Base-by-base conservation (phyloP, 768 basidiomycete genomes). In the Hebeloma cylindrosporum region DNA sequence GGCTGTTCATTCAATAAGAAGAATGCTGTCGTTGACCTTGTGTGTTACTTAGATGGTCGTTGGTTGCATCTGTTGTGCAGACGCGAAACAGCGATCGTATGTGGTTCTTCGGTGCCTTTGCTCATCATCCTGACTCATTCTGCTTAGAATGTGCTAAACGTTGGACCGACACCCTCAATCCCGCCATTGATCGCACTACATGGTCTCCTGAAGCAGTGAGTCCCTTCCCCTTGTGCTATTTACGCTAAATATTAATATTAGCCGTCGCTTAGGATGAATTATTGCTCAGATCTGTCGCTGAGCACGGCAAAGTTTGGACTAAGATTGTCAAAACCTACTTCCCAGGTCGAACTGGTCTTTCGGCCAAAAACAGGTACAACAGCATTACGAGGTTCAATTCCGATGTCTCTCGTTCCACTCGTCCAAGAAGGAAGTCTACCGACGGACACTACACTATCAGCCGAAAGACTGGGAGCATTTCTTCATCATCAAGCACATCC, bases 281-380 rank as follows among this genome's bases (percentile, higher is more conserved):
- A 13, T 71, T 81, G n/a, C 62, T 81, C 16, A 67, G 71, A 48
- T 78, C 79, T 5, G 79, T 81, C 29, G 63, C 72, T 34, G 71
- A 73, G 43, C 76, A 79, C 46, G 79, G 79, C 14, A 79, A 77
- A 57, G 74, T 77, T 4, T 81, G 79, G 79, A 78, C 79, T 0
- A 79, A 79, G 56, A 81, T 81, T 33, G 79, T 79, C 25, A 77
- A 78, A 54, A 77, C 73, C 5, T 79, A 79, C 53, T 79, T 81
- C 60, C 79, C 79, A 35, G 78, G 79, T 4, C 68, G 79, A 28
- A 81, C 79, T 13, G 79, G 78, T 10, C 64, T 81, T 11, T 76
- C 78, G 2, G 78, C 78, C 11, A 81, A 80, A 68, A 81, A 81
- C 59, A 69, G 78, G 77, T 78, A 78, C 53, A 79, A 77, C 47